These are phyloP conservation scores for Acer campestre DNA, from an alignment of 345 rosid genomes.

Conservation along the genomic window DNA sequence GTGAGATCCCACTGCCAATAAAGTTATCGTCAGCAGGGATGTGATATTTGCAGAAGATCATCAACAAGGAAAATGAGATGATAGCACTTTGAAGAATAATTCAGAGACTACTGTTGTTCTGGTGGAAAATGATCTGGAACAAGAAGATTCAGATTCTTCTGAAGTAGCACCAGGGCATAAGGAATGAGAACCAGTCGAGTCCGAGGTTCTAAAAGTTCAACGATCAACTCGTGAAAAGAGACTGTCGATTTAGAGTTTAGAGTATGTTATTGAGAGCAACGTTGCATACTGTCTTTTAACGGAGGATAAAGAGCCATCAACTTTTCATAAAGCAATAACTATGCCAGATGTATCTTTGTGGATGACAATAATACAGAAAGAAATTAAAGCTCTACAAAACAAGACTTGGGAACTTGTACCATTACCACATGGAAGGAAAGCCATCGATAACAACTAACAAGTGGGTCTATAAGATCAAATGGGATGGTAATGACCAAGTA, in stretches of 20 bases:
- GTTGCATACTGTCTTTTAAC: background rate
- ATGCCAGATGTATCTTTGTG: background rate
- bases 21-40: too few species aligned
- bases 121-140: background rate
- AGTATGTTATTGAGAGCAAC: background rate
- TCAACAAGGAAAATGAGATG: too few species aligned
- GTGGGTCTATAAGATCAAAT: too few species aligned
- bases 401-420: background rate
- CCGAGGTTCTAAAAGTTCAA: background rate
- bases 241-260: background rate
- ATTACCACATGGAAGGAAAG: too few species aligned
- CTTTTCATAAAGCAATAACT: background rate
- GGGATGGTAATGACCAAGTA: constrained; percentile 1
- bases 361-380: constrained; percentile 11
- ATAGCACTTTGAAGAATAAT: background rate
- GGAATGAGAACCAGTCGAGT: background rate
- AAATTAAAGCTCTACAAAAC: background rate
- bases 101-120: background rate
- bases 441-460: too few species aligned
- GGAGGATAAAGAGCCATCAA: constrained; percentile 1
- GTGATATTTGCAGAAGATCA: too few species aligned
- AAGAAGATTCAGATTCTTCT: background rate
- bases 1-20: too few species aligned
- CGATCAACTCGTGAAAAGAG: background rate
- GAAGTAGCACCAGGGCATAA: background rate